phyloP scores from a whole-genome alignment of 2,329 filamentous ascomycete genomes.

The Apiospora saccharicola region DNA sequence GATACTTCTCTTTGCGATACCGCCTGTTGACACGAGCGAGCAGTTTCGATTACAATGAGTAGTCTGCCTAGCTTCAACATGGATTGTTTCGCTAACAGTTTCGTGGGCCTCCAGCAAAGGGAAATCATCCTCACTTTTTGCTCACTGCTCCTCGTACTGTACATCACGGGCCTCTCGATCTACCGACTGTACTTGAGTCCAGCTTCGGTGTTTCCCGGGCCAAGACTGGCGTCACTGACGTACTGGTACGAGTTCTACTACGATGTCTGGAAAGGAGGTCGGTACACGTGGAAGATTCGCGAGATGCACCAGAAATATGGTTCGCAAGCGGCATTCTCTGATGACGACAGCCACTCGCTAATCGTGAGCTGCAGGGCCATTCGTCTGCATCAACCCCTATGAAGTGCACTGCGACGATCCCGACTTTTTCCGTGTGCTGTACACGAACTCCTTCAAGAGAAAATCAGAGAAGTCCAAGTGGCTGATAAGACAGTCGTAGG shows the following conservation, averaged over 20 bases:
- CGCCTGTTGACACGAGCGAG: too few species aligned
- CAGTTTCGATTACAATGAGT: neutral
- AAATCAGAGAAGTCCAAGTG: conserved; percentile 32
- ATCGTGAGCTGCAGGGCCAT: conserved; percentile 36
- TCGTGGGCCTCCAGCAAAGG: neutral
- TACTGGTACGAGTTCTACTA: conserved; percentile 46
- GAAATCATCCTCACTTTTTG: neutral
- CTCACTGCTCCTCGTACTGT: neutral
- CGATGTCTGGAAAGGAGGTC: conserved; percentile 42
- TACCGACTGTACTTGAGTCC: conserved; percentile 6
- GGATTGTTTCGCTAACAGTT: neutral
- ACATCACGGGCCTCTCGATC: neutral
- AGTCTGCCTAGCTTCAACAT: too few species aligned
- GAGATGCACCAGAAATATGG: conserved; percentile 46
- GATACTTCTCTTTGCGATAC: neutral
- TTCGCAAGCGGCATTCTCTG: conserved; percentile 13
- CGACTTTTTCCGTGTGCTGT: conserved; percentile 39
- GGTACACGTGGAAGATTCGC: conserved; percentile 42
- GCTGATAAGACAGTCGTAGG: conserved; percentile 25
- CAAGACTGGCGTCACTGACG: neutral
- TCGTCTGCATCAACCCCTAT: conserved; percentile 43
- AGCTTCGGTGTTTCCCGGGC: conserved; percentile 1
- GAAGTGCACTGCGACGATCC: conserved; percentile 42
- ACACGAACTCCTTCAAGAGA: conserved; percentile 30
- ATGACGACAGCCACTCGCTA: neutral